Conservation (phyloP, 192 early-diverging fungal genomes). For the Phycomyces blakesleeanus region DNA sequence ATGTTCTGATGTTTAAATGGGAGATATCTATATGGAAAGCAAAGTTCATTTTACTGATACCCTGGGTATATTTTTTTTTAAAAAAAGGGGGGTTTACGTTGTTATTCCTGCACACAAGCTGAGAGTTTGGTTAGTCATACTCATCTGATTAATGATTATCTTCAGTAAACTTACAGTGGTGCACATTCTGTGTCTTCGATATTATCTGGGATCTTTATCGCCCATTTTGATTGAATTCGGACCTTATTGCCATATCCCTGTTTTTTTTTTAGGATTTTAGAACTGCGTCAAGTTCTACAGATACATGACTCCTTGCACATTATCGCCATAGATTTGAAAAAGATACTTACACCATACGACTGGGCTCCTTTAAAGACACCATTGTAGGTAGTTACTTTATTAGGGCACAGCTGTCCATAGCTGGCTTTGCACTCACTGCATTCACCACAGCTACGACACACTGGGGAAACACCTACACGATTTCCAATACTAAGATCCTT, state of each 20-base stretch:
- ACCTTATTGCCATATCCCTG: conserved; percentile 59
- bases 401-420: conserved; percentile 32
- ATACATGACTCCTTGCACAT: conserved; percentile 3
- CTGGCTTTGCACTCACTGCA: conserved; percentile 34
- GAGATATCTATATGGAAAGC: conserved; percentile 25
- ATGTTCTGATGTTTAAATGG: conserved; percentile 48
- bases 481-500: conserved; percentile 38
- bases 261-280: background rate
- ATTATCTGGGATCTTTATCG: conserved; percentile 55
- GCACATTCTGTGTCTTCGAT: conserved; percentile 55
- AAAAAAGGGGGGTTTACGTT: conserved; percentile 25
- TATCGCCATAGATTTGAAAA: conserved; percentile 12
- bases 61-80: background rate
- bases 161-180: conserved; percentile 55
- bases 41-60: conserved; percentile 22
- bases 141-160: background rate
- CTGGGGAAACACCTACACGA: conserved; percentile 43
- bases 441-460: conserved; percentile 22
- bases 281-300: background rate
- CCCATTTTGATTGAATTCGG: conserved; percentile 53
- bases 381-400: conserved; percentile 56
- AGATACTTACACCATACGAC: conserved; percentile 39
- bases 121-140: background rate
- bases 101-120: conserved; percentile 79
- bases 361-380: conserved; percentile 47